These are phyloP conservation scores for Colletotrichum coccodes DNA, from an alignment of 2,329 filamentous ascomycete genomes.

Conservation along the genomic window DNA sequence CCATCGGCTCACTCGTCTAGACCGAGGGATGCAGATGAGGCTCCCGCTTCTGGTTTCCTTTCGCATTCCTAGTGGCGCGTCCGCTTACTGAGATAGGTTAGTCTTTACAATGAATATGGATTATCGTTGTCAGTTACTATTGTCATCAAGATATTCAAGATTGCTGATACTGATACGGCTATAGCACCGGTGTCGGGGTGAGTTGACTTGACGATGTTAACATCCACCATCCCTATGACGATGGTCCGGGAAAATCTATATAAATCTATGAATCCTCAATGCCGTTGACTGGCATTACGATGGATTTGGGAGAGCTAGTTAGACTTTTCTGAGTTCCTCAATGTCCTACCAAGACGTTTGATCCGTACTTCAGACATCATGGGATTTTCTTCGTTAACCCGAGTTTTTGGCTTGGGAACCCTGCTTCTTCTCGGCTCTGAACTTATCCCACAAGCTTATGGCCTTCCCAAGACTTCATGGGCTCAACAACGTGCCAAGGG, in stretches of 20 bases:
- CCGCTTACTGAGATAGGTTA: background rate
- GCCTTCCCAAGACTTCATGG: conserved; percentile 19
- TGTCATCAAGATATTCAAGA: background rate
- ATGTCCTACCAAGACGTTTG: background rate
- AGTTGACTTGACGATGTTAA: background rate
- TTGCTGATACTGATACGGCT: background rate
- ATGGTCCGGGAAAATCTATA: accelerated
- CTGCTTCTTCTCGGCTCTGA: conserved; percentile 12
- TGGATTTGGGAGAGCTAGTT: background rate
- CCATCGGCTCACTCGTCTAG: background rate
- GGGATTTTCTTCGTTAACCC: conserved; percentile 4
- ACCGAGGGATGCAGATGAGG: background rate
- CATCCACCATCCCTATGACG: background rate
- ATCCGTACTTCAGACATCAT: background rate
- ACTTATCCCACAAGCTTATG: background rate
- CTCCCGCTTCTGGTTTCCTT: background rate
- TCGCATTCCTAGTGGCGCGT: background rate
- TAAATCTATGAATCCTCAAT: background rate
- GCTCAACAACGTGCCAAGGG: conserved; percentile 27
- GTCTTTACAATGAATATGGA: background rate
- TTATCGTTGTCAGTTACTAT: background rate
- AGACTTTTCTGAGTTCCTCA: background rate
- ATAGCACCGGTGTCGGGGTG: conserved; percentile 14
- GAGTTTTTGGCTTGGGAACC: conserved; percentile 10
- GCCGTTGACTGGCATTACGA: accelerated